These are phyloP conservation scores for Tribonema minus DNA, from an alignment of 108 stramenopile species.

Conservation along the genomic window DNA sequence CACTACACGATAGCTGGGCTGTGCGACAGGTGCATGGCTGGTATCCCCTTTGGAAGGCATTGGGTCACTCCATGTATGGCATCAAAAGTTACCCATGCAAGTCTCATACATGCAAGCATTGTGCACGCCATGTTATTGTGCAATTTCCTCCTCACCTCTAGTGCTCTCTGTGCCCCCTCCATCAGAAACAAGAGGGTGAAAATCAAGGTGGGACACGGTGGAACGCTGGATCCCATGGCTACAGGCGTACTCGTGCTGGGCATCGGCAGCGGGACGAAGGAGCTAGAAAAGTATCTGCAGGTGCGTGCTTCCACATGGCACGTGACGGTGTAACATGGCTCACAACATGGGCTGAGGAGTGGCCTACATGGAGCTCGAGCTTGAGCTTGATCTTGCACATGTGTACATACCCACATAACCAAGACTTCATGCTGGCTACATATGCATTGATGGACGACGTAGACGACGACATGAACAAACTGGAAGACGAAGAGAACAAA, in stretches of 20 bases:
- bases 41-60: background rate
- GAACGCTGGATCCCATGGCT: constrained; percentile 90
- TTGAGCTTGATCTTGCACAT: too few species aligned
- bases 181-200: constrained; percentile 21
- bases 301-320: too few species aligned
- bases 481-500: too few species aligned
- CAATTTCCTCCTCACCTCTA: background rate
- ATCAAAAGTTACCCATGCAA: background rate
- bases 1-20: background rate
- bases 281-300: constrained; percentile 65
- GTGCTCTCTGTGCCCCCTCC: background rate
- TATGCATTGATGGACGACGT: too few species aligned
- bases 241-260: constrained; percentile 87
- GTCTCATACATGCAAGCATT: too few species aligned
- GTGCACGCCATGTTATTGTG: too few species aligned
- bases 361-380: too few species aligned
- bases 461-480: too few species aligned
- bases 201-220: constrained; percentile 87
- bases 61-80: background rate
- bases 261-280: constrained; percentile 75
- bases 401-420: too few species aligned
- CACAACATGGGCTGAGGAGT: too few species aligned
- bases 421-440: too few species aligned
- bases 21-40: background rate
- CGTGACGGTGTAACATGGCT: too few species aligned